Evolutionary conservation across 2,329 filamentous ascomycete genomes (phyloP).

Genomic region (Escovopsis sp.): DNA sequence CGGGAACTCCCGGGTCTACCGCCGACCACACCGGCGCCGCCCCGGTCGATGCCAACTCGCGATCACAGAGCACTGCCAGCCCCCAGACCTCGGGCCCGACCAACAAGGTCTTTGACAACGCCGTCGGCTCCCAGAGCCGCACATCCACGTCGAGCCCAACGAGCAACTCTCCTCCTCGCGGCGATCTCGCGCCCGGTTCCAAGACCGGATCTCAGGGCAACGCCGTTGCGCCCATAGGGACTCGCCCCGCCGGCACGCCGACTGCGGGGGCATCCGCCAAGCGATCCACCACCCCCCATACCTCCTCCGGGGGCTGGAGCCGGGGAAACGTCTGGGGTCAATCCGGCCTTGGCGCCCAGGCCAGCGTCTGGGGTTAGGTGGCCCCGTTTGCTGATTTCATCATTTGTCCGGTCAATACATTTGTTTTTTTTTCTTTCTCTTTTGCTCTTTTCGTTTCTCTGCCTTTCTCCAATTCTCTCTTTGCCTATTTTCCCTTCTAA

Average conservation of each 20-base stretch:
- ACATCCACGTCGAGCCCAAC: slow-evolving; percentile 75
- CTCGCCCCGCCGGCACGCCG: slow-evolving; percentile 56
- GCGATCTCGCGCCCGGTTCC: slow-evolving; percentile 35
- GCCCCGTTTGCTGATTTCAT: neutral
- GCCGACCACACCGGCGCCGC: slow-evolving; percentile 30
- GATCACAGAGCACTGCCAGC: slow-evolving; percentile 74
- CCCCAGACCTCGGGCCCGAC: slow-evolving; percentile 47
- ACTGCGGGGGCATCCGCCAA: slow-evolving; percentile 41
- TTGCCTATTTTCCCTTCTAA: no score
- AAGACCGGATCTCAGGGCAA: slow-evolving; percentile 41
- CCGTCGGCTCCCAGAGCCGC: slow-evolving; percentile 45
- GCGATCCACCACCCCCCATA: slow-evolving; percentile 75
- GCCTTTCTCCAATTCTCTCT: no score
- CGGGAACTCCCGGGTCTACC: slow-evolving; percentile 25
- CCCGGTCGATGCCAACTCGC: slow-evolving; percentile 40
- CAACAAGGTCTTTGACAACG: slow-evolving; percentile 48
- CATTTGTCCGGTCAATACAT: neutral
- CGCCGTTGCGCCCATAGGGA: slow-evolving; percentile 84
- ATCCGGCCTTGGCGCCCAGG: slow-evolving; percentile 69
- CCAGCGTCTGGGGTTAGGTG: slow-evolving; percentile 78
- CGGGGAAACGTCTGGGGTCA: slow-evolving; percentile 75
- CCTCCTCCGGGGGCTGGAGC: slow-evolving; percentile 79
- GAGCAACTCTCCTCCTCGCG: slow-evolving; percentile 60
- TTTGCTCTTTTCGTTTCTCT: neutral
- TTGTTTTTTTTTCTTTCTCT: neutral